Conservation (phyloP, 257 asterid genomes). For the Capsicum baccatum region DNA sequence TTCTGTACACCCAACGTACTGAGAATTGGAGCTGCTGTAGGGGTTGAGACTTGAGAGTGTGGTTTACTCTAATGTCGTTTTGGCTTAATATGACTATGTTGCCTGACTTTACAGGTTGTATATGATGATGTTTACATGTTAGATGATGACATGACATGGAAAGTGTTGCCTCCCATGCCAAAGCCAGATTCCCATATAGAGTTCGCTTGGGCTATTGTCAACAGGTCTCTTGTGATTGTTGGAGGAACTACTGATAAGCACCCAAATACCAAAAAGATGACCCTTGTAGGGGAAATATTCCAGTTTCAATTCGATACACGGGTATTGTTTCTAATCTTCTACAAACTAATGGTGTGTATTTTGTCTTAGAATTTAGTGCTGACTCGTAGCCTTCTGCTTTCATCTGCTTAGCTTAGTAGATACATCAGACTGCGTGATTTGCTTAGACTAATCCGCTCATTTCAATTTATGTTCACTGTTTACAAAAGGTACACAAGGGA, state of each 20-base stretch:
- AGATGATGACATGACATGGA: constrained; percentile 86
- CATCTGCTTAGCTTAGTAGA: not conserved
- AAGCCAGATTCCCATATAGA: constrained; percentile 96
- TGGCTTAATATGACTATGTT: constrained; percentile 33
- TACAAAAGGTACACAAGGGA: not conserved
- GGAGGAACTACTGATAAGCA: constrained; percentile 99
- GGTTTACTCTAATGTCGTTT: constrained; percentile 17
- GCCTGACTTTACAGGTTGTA: constrained; percentile 63
- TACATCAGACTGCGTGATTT: not conserved
- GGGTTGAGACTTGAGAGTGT: not conserved
- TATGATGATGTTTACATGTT: constrained; percentile 89
- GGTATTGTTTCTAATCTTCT: constrained; percentile 46
- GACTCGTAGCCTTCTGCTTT: constrained; percentile 2
- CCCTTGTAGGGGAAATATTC: constrained; percentile 81
- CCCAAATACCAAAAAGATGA: constrained; percentile 85
- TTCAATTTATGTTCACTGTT: not conserved
- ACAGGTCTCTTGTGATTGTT: constrained; percentile 67
- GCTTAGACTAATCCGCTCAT: not conserved
- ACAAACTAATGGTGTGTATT: not conserved
- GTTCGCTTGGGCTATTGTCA: constrained; percentile 87
- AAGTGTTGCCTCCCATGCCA: constrained; percentile 85
- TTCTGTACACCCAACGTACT: constrained; percentile 17
- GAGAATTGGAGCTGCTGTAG: constrained; percentile 9
- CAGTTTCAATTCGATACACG: constrained; percentile 68
- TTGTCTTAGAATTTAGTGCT: constrained; percentile 25